Evolutionary conservation across 1,284 basidiomycete species (phyloP).

Genomic region (Sphagnurus paluster): DNA sequence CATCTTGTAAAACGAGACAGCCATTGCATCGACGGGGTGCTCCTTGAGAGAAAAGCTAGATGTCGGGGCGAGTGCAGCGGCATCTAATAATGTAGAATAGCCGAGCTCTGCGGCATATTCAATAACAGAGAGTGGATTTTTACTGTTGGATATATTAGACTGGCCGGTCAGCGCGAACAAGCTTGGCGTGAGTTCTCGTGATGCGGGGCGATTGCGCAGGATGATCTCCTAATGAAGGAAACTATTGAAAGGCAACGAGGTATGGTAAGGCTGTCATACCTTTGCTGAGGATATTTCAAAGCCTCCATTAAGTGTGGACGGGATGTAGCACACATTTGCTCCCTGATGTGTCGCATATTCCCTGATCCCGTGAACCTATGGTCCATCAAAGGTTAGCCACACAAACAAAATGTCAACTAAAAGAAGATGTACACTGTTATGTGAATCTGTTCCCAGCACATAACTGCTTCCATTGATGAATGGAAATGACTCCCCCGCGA

Average conservation of each 20-base stretch:
- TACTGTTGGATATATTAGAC: constrained; percentile 77
- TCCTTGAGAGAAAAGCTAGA: constrained; percentile 65
- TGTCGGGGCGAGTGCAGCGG: constrained; percentile 76
- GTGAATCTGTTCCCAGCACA: constrained; percentile 72
- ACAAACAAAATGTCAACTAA: constrained; percentile 6
- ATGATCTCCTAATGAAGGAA: constrained; percentile 41
- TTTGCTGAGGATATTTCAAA: constrained; percentile 57
- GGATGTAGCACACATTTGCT: constrained; percentile 62
- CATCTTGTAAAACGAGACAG: constrained; percentile 87
- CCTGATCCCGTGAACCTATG: constrained; percentile 71
- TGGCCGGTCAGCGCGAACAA: constrained; percentile 78
- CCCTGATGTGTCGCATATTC: constrained; percentile 60
- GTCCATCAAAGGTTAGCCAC: constrained; percentile 2
- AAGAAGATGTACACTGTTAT: constrained; percentile 71
- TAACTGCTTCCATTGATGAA: constrained; percentile 58
- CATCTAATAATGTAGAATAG: constrained; percentile 72
- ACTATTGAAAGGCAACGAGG: constrained; percentile 9
- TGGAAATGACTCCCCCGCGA: constrained; percentile 79
- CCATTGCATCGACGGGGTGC: constrained; percentile 76
- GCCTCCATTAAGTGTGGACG: constrained; percentile 61
- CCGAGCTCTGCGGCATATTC: constrained; percentile 65
- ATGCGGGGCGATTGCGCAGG: constrained; percentile 42
- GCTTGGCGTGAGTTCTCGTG: constrained; percentile 44
- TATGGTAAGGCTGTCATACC: constrained; percentile 39
- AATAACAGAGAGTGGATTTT: constrained; percentile 54